A percentile compares a stretch with the other conserved stretches of the same genome.
Evolutionary conservation across 1,139 yeast species (phyloP).

Genomic region (Zhuliangozyma parablackwelliae): DNA sequence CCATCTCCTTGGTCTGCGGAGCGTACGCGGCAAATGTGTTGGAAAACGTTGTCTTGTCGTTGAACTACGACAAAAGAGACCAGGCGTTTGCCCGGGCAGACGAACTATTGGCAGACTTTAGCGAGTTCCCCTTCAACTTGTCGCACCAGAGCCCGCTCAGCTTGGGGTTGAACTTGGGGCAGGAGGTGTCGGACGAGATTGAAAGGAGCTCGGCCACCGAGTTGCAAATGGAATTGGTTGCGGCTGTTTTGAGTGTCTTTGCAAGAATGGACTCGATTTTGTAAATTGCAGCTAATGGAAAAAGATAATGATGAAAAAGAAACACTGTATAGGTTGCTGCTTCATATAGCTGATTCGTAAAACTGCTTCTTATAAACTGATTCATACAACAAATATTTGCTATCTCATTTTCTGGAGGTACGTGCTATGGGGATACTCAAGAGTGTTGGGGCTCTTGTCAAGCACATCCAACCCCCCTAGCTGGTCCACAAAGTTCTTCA

Average conservation of each 20-base stretch:
- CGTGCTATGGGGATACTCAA: constrained; percentile 15
- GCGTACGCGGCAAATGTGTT: constrained; percentile 94
- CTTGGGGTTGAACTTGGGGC: constrained; percentile 70
- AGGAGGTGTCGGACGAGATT: constrained; percentile 65
- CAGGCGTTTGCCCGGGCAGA: constrained; percentile 92
- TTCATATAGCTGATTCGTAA: too few relatives aligned
- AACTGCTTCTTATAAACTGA: too few relatives aligned
- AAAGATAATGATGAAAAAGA: background rate
- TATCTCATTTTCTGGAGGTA: constrained; percentile 10
- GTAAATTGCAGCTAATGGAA: constrained; percentile 12
- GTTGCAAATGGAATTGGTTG: constrained; percentile 79
- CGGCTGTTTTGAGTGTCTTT: constrained; percentile 72
- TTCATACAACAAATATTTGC: too few relatives aligned
- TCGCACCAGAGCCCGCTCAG: constrained; percentile 58
- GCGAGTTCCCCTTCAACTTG: constrained; percentile 79
- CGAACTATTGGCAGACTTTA: constrained; percentile 74
- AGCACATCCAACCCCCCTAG: constrained; percentile 30
- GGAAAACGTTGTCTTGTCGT: constrained; percentile 77
- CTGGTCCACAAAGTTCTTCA: constrained; percentile 37
- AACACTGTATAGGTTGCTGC: too few relatives aligned
- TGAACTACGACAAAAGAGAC: constrained; percentile 87
- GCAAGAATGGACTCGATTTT: constrained; percentile 56
- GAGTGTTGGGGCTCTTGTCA: constrained; percentile 13
- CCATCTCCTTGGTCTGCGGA: constrained; percentile 80
- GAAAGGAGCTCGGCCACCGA: constrained; percentile 54